phyloP scores from a whole-genome alignment of 208 protist species.

The Naegleria gruberi region DNA sequence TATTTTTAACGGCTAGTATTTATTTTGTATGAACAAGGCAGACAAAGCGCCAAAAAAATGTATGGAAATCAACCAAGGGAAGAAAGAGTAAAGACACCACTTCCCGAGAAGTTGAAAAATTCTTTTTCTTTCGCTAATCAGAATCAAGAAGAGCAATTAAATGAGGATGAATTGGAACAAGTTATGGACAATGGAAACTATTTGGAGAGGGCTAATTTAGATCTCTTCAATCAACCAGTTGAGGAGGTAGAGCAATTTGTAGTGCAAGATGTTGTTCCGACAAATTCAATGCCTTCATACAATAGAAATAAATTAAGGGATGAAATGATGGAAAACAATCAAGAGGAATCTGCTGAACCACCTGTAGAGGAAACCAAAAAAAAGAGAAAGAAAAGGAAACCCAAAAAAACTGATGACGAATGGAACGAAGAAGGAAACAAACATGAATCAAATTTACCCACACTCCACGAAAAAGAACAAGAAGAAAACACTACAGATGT shows the following conservation, averaged over 20 bases:
- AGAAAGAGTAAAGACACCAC: not conserved
- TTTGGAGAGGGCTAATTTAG: not conserved
- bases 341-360: not conserved
- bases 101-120: not conserved
- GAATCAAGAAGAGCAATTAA: not conserved
- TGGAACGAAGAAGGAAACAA: not conserved
- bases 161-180: not conserved
- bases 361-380: not conserved
- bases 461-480: no score
- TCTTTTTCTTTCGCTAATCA: not conserved
- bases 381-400: not conserved
- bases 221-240: not conserved
- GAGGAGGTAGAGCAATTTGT: no score
- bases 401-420: not conserved
- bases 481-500: not conserved
- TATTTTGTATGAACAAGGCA: no score
- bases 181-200: not conserved
- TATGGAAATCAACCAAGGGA: no score
- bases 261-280: no score
- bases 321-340: not conserved
- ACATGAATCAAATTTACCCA: not conserved
- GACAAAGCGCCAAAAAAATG: no score
- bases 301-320: no score
- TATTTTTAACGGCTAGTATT: no score
- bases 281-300: no score